These are phyloP conservation scores for Diaporthe sp. DNA, from an alignment of 2,329 filamentous ascomycete genomes.

Conservation along the genomic window DNA sequence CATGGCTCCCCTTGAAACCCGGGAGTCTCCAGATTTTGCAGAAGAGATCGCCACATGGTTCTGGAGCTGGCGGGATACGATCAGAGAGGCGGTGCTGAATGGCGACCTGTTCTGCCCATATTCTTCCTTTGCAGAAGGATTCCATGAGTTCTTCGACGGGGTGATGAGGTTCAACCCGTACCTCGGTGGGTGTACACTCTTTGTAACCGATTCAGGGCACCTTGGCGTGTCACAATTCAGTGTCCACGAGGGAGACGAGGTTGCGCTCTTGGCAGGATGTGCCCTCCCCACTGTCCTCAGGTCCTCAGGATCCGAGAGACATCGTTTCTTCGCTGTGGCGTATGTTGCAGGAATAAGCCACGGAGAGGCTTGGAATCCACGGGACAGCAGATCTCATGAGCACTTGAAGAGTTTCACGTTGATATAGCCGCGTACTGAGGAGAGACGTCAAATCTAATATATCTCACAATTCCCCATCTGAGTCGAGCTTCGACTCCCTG, in stretches of 20 bases:
- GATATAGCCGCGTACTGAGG: not conserved
- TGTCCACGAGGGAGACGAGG: conserved; percentile 3
- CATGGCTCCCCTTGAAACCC: not conserved
- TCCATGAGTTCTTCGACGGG: conserved; percentile 4
- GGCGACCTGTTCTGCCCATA: not conserved
- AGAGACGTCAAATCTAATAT: not conserved
- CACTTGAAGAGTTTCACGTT: not conserved
- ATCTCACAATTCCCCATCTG: not conserved
- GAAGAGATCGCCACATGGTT: conserved; percentile 18
- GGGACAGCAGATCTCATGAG: conserved; percentile 5
- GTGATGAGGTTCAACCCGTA: conserved; percentile 22
- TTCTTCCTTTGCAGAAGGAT: conserved; percentile 8
- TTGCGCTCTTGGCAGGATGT: conserved; percentile 18
- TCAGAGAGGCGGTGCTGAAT: not conserved
- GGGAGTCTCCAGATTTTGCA: conserved; percentile 1
- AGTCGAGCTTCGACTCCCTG: not conserved
- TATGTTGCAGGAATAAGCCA: conserved; percentile 14
- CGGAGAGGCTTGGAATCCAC: conserved; percentile 20
- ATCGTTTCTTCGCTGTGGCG: conserved; percentile 10
- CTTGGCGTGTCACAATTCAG: conserved; percentile 17
- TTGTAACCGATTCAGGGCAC: not conserved
- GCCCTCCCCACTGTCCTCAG: not conserved
- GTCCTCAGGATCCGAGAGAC: not conserved
- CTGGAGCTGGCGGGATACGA: conserved; percentile 8
- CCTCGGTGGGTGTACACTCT: conserved; percentile 3